These are phyloP conservation scores for Blastocystis sp. DNA, from an alignment of 352 stramenopile species.

Conservation along the genomic window DNA sequence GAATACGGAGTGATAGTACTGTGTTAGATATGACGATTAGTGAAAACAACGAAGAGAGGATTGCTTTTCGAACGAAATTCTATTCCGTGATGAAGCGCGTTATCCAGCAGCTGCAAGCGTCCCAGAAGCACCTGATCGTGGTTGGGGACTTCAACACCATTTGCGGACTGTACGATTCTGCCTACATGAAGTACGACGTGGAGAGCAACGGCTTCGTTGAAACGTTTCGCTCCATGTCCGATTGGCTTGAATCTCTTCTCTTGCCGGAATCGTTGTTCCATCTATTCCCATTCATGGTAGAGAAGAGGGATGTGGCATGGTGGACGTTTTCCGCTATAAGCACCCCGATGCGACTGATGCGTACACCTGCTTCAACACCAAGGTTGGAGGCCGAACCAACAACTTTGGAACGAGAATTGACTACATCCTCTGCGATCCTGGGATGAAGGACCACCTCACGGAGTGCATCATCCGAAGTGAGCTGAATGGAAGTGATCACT, in stretches of 20 bases:
- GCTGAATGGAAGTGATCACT: slow-evolving; percentile 20
- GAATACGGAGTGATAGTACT: neutral
- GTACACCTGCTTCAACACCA: slow-evolving; percentile 84
- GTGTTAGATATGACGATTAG: neutral
- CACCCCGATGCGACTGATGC: slow-evolving; percentile 77
- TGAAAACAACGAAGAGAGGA: neutral
- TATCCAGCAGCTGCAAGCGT: neutral
- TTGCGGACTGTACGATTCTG: slow-evolving; percentile 18
- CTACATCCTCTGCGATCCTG: slow-evolving; percentile 78
- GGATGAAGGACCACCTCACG: neutral
- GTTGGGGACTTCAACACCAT: slow-evolving; percentile 27
- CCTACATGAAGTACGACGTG: slow-evolving; percentile 6
- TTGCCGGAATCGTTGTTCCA: neutral
- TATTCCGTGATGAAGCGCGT: neutral
- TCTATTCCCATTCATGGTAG: neutral
- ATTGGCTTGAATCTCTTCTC: slow-evolving; percentile 20
- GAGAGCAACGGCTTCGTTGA: neutral
- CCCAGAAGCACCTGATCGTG: neutral
- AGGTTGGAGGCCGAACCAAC: slow-evolving; percentile 80
- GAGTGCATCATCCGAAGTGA: neutral
- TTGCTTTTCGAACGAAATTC: neutral
- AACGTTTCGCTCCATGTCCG: slow-evolving; percentile 8
- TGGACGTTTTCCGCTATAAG: slow-evolving; percentile 80
- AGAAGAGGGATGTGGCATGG: slow-evolving; percentile 70
- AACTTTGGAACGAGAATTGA: slow-evolving; percentile 86